phyloP scores from a whole-genome alignment of 257 asterid genomes.

The Jaltomata sinuosa region DNA sequence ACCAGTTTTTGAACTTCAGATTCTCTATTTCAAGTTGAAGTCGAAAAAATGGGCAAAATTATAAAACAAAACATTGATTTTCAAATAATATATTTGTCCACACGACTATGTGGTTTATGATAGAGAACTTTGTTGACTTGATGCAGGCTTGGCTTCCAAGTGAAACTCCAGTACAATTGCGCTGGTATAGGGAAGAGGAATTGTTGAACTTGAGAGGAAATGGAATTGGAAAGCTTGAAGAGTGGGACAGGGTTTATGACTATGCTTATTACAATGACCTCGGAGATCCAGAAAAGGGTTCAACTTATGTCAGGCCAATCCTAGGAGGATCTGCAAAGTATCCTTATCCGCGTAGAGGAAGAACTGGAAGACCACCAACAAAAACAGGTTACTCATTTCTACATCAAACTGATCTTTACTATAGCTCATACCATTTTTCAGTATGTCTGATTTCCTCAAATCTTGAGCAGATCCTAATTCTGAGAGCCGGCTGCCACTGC shows the following conservation, averaged over 20 bases:
- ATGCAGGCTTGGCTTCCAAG: conserved; percentile 29
- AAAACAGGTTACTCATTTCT: conserved; percentile 24
- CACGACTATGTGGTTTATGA: not conserved
- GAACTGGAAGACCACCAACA: conserved; percentile 59
- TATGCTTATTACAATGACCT: conserved; percentile 34
- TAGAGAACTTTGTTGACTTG: not conserved
- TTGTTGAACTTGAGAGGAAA: conserved; percentile 26
- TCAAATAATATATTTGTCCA: not conserved
- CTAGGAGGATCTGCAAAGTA: conserved; percentile 31
- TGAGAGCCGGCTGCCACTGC: conserved; percentile 43
- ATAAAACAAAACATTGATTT: not conserved
- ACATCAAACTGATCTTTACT: not conserved
- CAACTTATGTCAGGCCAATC: conserved; percentile 7
- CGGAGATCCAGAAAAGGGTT: conserved; percentile 25
- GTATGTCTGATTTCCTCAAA: not conserved
- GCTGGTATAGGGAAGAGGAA: conserved; percentile 21
- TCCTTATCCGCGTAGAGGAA: conserved; percentile 66
- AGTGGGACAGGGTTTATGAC: conserved; percentile 40
- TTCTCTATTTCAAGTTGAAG: not conserved
- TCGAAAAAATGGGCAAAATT: not conserved
- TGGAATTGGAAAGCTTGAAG: conserved; percentile 24
- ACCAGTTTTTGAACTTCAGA: not conserved
- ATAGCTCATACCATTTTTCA: not conserved
- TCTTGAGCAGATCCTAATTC: conserved; percentile 29
- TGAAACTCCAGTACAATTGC: conserved; percentile 24